Conservation (phyloP, 805 yeast genomes). For the Candida coquimbonensis region DNA sequence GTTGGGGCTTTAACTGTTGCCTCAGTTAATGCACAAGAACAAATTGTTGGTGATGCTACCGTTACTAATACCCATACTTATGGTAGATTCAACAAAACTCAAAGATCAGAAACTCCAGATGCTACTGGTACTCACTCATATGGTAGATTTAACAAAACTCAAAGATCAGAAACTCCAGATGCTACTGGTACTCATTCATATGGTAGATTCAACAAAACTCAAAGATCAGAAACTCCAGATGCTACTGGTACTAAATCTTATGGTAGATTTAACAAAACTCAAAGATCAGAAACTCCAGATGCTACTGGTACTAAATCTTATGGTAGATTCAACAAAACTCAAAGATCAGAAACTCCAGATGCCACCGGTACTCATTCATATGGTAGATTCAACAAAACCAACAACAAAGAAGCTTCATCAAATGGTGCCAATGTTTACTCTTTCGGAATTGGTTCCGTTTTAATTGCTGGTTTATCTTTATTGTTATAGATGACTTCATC, state of each 20-base stretch:
- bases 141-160: slow-evolving; percentile 46
- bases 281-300: slow-evolving; percentile 27
- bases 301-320: slow-evolving; percentile 45
- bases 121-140: slow-evolving; percentile 44
- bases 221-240: slow-evolving; percentile 24
- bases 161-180: slow-evolving; percentile 26
- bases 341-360: slow-evolving; percentile 23
- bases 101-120: slow-evolving; percentile 33
- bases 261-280: slow-evolving; percentile 48
- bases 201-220: slow-evolving; percentile 47
- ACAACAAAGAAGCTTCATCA: slow-evolving; percentile 19
- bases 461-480: slow-evolving; percentile 45
- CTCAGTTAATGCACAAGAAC: slow-evolving; percentile 20
- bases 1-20: slow-evolving; percentile 16
- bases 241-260: slow-evolving; percentile 47
- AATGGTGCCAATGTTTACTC: slow-evolving; percentile 24
- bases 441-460: slow-evolving; percentile 36
- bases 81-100: slow-evolving; percentile 49
- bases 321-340: slow-evolving; percentile 47
- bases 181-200: slow-evolving; percentile 42
- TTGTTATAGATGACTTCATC: slow-evolving; percentile 20
- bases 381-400: slow-evolving; percentile 43
- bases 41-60: slow-evolving; percentile 19
- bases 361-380: slow-evolving; percentile 42
- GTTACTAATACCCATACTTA: slow-evolving; percentile 43